A percentile compares a stretch with the other conserved stretches of the same genome.
These are phyloP conservation scores for Boletus insuetus DNA, from an alignment of 768 basidiomycete species.

Conservation along the genomic window DNA sequence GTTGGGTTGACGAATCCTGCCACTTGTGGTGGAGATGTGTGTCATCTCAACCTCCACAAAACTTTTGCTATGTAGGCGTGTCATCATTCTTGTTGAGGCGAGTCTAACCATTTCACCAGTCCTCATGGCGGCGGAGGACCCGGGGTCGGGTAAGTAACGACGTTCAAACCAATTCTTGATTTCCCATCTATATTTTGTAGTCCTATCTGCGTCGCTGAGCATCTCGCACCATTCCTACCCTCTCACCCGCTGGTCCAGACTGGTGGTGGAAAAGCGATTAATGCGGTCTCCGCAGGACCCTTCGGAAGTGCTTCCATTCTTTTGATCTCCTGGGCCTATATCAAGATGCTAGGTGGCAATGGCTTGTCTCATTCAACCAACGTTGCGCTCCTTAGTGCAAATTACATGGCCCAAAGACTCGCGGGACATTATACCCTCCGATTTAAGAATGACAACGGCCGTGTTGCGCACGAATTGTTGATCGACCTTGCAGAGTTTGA, in stretches of 20 bases:
- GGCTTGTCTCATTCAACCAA: conserved; percentile 86
- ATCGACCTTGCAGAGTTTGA: conserved; percentile 97
- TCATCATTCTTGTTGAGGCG: neutral
- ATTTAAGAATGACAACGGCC: conserved; percentile 86
- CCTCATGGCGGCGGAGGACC: conserved; percentile 98
- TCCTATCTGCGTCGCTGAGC: conserved; percentile 92
- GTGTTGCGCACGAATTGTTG: conserved; percentile 93
- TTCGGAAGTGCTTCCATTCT: conserved; percentile 95
- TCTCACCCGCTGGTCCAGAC: conserved; percentile 73
- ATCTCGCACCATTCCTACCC: conserved; percentile 93
- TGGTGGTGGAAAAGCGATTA: conserved; percentile 70
- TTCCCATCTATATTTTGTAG: conserved; percentile 32
- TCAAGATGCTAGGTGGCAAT: conserved; percentile 97
- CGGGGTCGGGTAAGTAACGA: conserved; percentile 73
- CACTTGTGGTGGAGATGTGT: conserved; percentile 96
- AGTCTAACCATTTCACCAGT: conserved; percentile 36
- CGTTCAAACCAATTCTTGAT: neutral
- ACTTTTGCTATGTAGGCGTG: conserved; percentile 85
- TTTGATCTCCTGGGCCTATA: conserved; percentile 97
- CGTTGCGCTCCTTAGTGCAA: conserved; percentile 88
- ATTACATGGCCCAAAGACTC: conserved; percentile 93
- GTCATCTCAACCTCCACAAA: conserved; percentile 98
- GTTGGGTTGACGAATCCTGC: conserved; percentile 91
- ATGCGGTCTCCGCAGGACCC: conserved; percentile 88
- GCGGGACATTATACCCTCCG: conserved; percentile 80